A percentile compares a stretch with the other conserved stretches of the same genome.
These are phyloP conservation scores for Suillus clintonianus DNA, from an alignment of 768 basidiomycete genomes.

Conservation along the genomic window DNA sequence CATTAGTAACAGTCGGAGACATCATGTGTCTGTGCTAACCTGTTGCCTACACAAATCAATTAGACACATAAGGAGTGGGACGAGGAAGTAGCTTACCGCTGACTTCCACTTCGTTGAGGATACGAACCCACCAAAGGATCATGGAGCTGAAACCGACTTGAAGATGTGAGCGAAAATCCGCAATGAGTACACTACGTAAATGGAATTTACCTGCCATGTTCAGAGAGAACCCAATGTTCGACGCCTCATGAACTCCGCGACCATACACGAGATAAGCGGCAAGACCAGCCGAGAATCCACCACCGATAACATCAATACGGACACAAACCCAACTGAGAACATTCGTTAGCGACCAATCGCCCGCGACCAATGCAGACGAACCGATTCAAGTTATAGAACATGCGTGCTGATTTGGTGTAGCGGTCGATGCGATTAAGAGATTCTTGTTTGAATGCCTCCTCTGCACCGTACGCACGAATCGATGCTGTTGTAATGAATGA, in stretches of 20 bases:
- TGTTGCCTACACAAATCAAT: slow-evolving; percentile 11
- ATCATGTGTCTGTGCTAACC: background rate
- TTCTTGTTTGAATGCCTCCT: slow-evolving; percentile 43
- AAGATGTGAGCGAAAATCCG: background rate
- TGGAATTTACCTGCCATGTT: slow-evolving; percentile 40
- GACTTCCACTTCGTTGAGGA: slow-evolving; percentile 48
- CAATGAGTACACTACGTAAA: background rate
- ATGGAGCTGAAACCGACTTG: slow-evolving; percentile 54
- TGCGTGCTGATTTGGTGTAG: slow-evolving; percentile 42
- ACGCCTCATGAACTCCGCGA: slow-evolving; percentile 40
- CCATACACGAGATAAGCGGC: slow-evolving; percentile 55
- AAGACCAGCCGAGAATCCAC: slow-evolving; percentile 50
- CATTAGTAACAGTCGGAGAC: background rate
- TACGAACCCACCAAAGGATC: slow-evolving; percentile 54
- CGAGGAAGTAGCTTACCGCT: slow-evolving; percentile 29
- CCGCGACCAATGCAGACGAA: slow-evolving; percentile 5
- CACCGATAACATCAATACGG: slow-evolving; percentile 57
- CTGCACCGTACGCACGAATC: slow-evolving; percentile 58
- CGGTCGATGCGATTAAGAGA: slow-evolving; percentile 48
- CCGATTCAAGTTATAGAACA: slow-evolving; percentile 53
- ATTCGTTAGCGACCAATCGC: background rate
- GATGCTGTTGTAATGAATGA: slow-evolving; percentile 27
- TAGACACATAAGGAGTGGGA: background rate
- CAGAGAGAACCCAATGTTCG: slow-evolving; percentile 41
- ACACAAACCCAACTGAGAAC: slow-evolving; percentile 45